Base-by-base conservation (phyloP, 2,329 filamentous ascomycete genomes). In the Thermoascus crustaceus region DNA sequence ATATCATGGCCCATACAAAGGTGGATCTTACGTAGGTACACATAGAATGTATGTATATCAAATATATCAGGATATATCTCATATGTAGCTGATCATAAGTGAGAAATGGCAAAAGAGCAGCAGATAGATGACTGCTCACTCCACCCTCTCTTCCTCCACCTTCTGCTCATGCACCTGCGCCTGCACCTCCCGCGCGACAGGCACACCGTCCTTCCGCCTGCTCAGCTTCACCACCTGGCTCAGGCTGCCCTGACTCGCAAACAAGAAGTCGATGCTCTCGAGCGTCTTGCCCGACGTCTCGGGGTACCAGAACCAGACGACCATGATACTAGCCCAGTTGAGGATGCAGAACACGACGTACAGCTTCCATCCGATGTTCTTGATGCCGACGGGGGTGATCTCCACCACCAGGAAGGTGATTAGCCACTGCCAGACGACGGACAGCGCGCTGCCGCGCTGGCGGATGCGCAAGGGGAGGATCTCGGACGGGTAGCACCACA, bases 281-380 rank as follows among this genome's bases (percentile, higher is more conserved):
- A 50, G 42, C 7, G 42, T 40, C n/a, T 44, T 39, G 29, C 36
- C 40, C 2, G 45, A 40, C 4, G 49, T 52, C 20, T 54, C 46
- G 4, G 52, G 49, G 22, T 54, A 55, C 20, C 51, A 45, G 33
- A 57, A 46, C 47, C 66, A 68, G 11, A 67, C 58, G 10, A 63
- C 56, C 3, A 66, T 64, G 1, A 72, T 59, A 44, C 71, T 71
- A 5, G 54, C 46, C 33, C 51, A 61, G 42, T 69, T 67, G 51
- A 64, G 55, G 3, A 62, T 46, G 7, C 47, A 56, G 57, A 53
- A 63, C 25, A 58, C 56, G 32, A 66, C 60, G 41, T 63, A 66
- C 39, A 62, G 61, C 13, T 49, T 47, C 57, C 59, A 61, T 1
- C 48, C 42, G 1, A 63, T 49, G 31, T 39, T 52, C 7, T 55